Evolutionary conservation across 2,329 filamentous ascomycete genomes (phyloP).

Genomic region (Emericellopsis cladophorae): DNA sequence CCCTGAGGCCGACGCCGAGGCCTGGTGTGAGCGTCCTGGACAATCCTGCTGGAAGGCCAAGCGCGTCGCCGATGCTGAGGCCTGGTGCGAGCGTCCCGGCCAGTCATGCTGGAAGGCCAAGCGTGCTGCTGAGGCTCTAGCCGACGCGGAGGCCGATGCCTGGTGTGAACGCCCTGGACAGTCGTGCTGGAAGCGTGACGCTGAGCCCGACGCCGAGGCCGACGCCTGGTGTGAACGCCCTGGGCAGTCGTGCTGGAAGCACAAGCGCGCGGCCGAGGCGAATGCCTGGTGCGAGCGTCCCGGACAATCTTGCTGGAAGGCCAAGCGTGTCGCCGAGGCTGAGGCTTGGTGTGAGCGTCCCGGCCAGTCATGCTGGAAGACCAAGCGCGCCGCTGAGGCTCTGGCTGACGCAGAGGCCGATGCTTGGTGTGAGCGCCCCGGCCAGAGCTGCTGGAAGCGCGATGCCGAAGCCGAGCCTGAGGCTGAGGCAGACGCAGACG

Average conservation of each 20-base stretch:
- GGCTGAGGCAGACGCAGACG: constrained; percentile 12
- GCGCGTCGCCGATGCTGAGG: constrained; percentile 7
- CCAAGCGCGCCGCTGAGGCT: constrained; percentile 12
- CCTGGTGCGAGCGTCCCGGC: constrained; percentile 14
- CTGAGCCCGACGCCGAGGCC: constrained; percentile 7
- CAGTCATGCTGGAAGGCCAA: constrained; percentile 23
- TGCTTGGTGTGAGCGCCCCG: constrained; percentile 8
- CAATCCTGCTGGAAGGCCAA: constrained; percentile 9
- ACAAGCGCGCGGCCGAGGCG: constrained; percentile 11
- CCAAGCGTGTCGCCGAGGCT: constrained; percentile 9
- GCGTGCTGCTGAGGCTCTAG: constrained; percentile 22
- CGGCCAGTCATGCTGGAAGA: constrained; percentile 10
- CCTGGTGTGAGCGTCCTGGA: constrained; percentile 10
- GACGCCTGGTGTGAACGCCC: constrained; percentile 14
- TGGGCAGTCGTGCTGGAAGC: constrained; percentile 24
- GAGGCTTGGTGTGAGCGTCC: constrained; percentile 10
- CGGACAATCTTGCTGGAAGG: neutral
- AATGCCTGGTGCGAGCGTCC: constrained; percentile 21
- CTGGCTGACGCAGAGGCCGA: constrained; percentile 10
- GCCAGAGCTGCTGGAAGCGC: constrained; percentile 18
- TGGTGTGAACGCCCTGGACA: constrained; percentile 10
- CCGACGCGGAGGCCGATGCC: constrained; percentile 10
- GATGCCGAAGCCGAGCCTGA: constrained; percentile 10
- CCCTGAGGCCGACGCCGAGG: constrained; percentile 6
- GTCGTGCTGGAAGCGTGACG: constrained; percentile 18